These are phyloP conservation scores for Sanghuangporus baumii DNA, from an alignment of 1,284 basidiomycete genomes.

Conservation along the genomic window DNA sequence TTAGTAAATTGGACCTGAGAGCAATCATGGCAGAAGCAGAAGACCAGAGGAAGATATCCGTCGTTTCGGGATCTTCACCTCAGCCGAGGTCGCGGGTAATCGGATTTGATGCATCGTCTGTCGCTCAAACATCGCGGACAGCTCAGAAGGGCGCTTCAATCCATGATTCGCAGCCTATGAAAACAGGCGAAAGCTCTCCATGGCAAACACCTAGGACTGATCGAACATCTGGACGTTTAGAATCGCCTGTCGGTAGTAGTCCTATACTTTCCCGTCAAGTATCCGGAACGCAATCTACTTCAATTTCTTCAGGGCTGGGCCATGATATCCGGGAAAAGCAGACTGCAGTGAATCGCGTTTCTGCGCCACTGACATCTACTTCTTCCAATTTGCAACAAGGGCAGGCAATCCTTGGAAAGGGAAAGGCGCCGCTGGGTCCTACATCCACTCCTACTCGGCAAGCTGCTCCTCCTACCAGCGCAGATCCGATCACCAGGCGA, in stretches of 20 bases:
- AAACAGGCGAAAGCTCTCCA: slow-evolving; percentile 2
- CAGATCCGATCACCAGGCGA: slow-evolving; percentile 32
- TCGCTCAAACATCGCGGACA: not conserved
- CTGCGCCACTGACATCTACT: not conserved
- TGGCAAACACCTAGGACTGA: slow-evolving; percentile 5
- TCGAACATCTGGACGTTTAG: not conserved
- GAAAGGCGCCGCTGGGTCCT: slow-evolving; percentile 44
- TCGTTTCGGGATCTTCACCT: slow-evolving; percentile 3
- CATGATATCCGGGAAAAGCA: not conserved
- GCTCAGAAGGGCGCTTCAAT: not conserved
- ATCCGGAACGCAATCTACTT: not conserved
- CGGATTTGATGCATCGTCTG: slow-evolving; percentile 3
- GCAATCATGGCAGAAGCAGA: slow-evolving; percentile 81
- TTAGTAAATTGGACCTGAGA: slow-evolving; percentile 67
- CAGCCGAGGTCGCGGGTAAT: slow-evolving; percentile 1
- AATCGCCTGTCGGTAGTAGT: not conserved
- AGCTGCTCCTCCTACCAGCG: slow-evolving; percentile 22
- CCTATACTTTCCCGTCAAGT: not conserved
- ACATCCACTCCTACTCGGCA: slow-evolving; percentile 53
- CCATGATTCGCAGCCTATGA: not conserved
- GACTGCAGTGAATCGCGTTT: not conserved
- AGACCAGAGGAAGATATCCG: not conserved
- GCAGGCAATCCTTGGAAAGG: slow-evolving; percentile 16
- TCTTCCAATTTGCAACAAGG: slow-evolving; percentile 6
- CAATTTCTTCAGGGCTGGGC: not conserved